Evolutionary conservation across 495 filamentous ascomycete species (phyloP), one percentile per base, ranked within the genome.

Genomic region (Xylaria intraflava): DNA sequence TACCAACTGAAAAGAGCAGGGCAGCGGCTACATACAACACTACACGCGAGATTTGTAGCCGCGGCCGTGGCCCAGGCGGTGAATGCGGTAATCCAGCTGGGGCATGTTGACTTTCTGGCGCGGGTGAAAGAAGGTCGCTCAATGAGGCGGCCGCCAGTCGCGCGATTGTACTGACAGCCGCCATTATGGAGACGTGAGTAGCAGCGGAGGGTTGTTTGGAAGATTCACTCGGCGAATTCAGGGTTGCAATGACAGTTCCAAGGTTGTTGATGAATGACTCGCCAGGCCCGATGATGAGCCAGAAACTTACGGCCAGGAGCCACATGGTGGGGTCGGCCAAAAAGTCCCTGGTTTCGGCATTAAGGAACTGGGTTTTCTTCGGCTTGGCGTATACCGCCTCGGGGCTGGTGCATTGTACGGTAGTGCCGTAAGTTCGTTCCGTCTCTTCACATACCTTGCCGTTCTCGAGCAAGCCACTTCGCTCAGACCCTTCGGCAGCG

Each of bases 251-350:
- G 52, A 98, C 84, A 19, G 92, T 95, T 39, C 93, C 93, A 42
- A 98, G 79, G 59, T 98, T 98, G 72, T 97, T 98, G 62, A 96
- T 90, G 69, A 96, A 98, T 8, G 90, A 85, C 74, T 98, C 93
- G 17, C 92, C 91, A 0, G 93, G 91, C 3, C 93, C 93, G 46
- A 87, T 89, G 55, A 94, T 88, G 57, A 96, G 77, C 78, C 96
- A 95, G 72, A 98, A 94, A 20, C 92, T 93, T 2, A 83, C 67
- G 0, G 90, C 88, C 52, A 98, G 82, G 72, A 79, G 87, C 93
- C 93, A 97, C 92, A 97, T 96, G 10, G 89, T 94, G 51, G 79
- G 83, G 57, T 98, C 93, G 35, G 76, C 73, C 26, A 98, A 77
- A 67, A 96, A 98, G 6, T 80, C 72, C 3, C 82, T 75, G 1